Conservation (phyloP, 75 land plant species). For the Cryptomeria japonica region DNA sequence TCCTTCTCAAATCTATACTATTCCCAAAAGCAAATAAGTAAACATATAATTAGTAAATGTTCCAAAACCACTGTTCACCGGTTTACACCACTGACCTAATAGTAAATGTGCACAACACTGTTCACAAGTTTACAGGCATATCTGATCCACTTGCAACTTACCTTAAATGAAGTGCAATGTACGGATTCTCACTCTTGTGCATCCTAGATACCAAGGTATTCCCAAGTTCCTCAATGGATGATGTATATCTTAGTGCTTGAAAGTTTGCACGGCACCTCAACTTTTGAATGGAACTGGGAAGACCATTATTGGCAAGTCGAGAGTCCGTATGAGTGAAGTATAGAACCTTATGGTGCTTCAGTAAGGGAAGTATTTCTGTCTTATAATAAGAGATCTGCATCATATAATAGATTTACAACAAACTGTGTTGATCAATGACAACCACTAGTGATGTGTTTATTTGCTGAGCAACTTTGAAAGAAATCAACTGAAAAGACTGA, state of each 20-base stretch:
- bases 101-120: not conserved
- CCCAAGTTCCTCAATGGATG: constrained; percentile 71
- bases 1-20: constrained; percentile 86
- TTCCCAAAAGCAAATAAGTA: not conserved
- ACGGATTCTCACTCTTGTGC: constrained; percentile 51
- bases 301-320: constrained; percentile 77
- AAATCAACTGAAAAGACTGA: constrained; percentile 12
- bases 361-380: constrained; percentile 61
- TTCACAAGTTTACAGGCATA: not conserved
- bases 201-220: constrained; percentile 61
- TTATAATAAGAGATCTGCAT: constrained; percentile 70
- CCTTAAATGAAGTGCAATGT: constrained; percentile 90
- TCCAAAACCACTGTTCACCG: not conserved
- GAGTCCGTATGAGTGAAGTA: constrained; percentile 88
- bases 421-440: not conserved
- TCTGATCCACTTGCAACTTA: constrained; percentile 11
- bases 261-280: constrained; percentile 84
- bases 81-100: no score
- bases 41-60: not conserved
- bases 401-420: not conserved
- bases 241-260: constrained; percentile 62
- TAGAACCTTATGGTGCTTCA: constrained; percentile 80
- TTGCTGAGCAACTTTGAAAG: not conserved
- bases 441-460: not conserved
- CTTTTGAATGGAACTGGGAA: constrained; percentile 71